phyloP scores from a whole-genome alignment of 768 basidiomycete genomes.

The Podaxis rugospora region DNA sequence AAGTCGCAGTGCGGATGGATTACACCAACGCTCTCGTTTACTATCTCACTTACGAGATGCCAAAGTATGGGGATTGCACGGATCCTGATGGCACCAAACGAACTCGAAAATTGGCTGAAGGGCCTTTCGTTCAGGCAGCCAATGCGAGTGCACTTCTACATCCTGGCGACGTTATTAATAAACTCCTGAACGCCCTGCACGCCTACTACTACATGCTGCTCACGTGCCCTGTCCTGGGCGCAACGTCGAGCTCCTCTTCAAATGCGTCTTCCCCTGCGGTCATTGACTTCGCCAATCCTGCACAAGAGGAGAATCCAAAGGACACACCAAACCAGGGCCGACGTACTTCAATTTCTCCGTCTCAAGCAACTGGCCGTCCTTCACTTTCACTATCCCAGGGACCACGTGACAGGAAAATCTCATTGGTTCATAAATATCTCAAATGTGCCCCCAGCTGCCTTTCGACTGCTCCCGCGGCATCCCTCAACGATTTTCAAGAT shows the following conservation, averaged over 20 bases:
- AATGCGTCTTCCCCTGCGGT: slow-evolving; percentile 23
- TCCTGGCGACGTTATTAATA: slow-evolving; percentile 55
- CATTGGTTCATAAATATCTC: slow-evolving; percentile 38
- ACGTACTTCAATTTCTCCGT: slow-evolving; percentile 8
- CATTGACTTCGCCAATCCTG: neutral
- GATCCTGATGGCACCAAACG: slow-evolving; percentile 45
- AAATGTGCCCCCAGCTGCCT: slow-evolving; percentile 38
- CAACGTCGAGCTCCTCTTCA: slow-evolving; percentile 36
- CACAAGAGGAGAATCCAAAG: slow-evolving; percentile 3
- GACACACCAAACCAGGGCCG: neutral
- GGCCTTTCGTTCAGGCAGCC: slow-evolving; percentile 41
- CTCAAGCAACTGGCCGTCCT: slow-evolving; percentile 15
- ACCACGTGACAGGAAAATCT: slow-evolving; percentile 54
- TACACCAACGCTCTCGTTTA: slow-evolving; percentile 71
- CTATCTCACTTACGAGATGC: slow-evolving; percentile 75
- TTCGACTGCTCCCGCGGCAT: slow-evolving; percentile 35
- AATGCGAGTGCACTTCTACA: slow-evolving; percentile 46
- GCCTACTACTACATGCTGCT: slow-evolving; percentile 79
- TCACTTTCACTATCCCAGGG: slow-evolving; percentile 40
- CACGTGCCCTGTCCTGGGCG: slow-evolving; percentile 61
- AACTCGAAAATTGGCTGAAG: slow-evolving; percentile 40
- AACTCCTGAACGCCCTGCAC: slow-evolving; percentile 76
- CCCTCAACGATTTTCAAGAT: slow-evolving; percentile 60
- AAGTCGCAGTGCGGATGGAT: slow-evolving; percentile 74
- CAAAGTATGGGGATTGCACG: slow-evolving; percentile 49